Evolutionary conservation across 129 eudicot species (phyloP), one percentile per base, ranked within the genome.

Genomic region (Solidago caesia): DNA sequence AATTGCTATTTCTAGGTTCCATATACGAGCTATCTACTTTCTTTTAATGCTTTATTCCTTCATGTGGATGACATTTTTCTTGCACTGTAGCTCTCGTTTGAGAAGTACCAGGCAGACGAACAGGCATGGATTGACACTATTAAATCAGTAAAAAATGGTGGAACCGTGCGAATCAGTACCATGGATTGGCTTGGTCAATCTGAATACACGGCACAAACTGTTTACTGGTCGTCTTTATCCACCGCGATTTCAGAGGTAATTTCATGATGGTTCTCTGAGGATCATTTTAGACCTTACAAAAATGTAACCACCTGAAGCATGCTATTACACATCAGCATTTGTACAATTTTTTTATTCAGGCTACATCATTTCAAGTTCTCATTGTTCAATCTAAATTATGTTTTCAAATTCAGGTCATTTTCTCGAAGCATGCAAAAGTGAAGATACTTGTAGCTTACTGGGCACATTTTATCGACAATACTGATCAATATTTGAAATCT

Each of bases 161-260:
- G 41, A 66, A 87, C 86, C 8, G 89, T 92, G 29, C 67, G 97
- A 77, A 89, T 92, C 44, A 92, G 76, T 72, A 92, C 97, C 7
- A 92, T 92, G 97, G 92, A 92, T 78, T 92, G 97, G 97, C 96
- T 92, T 75, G 96, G 97, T 82, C 97, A 92, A 73, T 89, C 96
- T 39, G 83, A 83, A 71, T 87, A 83, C 68, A 53, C 85, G 42
- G 5, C 72, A 60, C 81, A 81, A 74, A 89, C 89, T 44, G 79
- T 85, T 76, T 92, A 81, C 68, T 92, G 97, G 97, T 80, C 96
- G 15, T 44, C 92, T 33, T 86, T 92, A 79, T 87, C 97, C 56
- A 79, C 92, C 25, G 92, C 92, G 41, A 77, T 92, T 64, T 87
- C 97, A 29, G 91, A 92, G 86, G 96, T 92, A 81, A 46, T 12